Evolutionary conservation across 1,139 yeast genomes (phyloP), one percentile per base, ranked within the genome.

Genomic region (Candida freyschussii): DNA sequence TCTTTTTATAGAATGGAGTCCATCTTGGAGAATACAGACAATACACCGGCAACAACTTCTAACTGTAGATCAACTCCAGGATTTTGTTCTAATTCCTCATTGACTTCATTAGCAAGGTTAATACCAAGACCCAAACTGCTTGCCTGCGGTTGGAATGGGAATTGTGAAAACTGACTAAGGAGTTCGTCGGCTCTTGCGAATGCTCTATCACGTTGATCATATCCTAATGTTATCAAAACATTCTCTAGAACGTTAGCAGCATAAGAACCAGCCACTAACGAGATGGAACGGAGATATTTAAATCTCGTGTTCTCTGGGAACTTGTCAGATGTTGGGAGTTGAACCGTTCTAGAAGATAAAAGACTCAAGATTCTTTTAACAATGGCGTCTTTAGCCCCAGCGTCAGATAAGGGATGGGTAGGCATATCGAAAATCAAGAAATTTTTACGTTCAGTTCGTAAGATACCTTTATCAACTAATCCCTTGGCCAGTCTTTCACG

Each of bases 191-290:
- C 95, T 50, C 96, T 74, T 5, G 86, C 78, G 58, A 89, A 84
- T 0, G 97, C 97, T 49, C 81, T 80, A 57, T 93, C 99, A 52
- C 97, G 77, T 45, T 80, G 84, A 48, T 87, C 96, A 56, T 86
- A 87, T 47, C 81, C 82, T 46, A 89, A 67, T 22, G 80, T 71
- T 31, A 81, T 69, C 39, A 89, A 68, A 6, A 87, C 94, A 54
- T 91, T 93, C 55, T 91, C 99, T 50, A 91, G 72, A 13, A 91
- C 99, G 54, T 87, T 91, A 27, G 96, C 98, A 26, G 97, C 96
- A 56, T 85, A 86, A 11, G 96, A 76, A 13, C 95, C 95, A 50
- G 91, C 79, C 16, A 87, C 85, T 49, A 93, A 72, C 13, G 94
- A 73, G 31, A 91, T 69, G 5, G 95, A 70, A 52, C 99, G 75